phyloP scores from a whole-genome alignment of 148 eudicot species.

The Euryodendron excelsum region DNA sequence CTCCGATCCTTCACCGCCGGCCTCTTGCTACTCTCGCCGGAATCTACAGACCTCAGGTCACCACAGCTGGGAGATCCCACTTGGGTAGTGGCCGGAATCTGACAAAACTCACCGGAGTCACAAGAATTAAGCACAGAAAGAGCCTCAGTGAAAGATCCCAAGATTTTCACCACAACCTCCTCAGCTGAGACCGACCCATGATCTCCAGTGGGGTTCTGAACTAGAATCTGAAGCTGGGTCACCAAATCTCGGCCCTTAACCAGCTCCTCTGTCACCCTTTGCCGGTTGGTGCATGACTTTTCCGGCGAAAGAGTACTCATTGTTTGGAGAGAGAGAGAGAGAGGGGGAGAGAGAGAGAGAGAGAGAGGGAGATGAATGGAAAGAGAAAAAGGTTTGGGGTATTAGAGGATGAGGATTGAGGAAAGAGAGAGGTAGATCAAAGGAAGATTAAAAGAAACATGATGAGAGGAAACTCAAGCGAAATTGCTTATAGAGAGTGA shows the following conservation, averaged over 20 bases:
- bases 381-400: no score
- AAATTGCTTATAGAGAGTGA: neutral
- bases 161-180: constrained; percentile 18
- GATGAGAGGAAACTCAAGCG: neutral
- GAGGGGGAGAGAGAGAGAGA: neutral
- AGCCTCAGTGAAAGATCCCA: constrained; percentile 18
- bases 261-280: constrained; percentile 15
- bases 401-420: neutral
- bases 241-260: constrained; percentile 19
- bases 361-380: neutral
- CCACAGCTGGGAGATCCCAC: constrained; percentile 9
- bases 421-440: neutral
- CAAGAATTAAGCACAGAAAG: constrained; percentile 19
- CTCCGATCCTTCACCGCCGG: constrained; percentile 30
- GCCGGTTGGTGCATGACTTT: neutral
- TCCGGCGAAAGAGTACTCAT: neutral
- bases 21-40: constrained; percentile 28
- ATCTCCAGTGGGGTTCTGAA: constrained; percentile 1
- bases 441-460: neutral
- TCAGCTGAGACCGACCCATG: constrained; percentile 19
- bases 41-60: constrained; percentile 6
- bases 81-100: constrained; percentile 11
- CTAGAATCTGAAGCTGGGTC: constrained; percentile 18
- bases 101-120: neutral
- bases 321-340: neutral